Conservation (phyloP, 768 basidiomycete genomes). For the Leccinum uliginosum region DNA sequence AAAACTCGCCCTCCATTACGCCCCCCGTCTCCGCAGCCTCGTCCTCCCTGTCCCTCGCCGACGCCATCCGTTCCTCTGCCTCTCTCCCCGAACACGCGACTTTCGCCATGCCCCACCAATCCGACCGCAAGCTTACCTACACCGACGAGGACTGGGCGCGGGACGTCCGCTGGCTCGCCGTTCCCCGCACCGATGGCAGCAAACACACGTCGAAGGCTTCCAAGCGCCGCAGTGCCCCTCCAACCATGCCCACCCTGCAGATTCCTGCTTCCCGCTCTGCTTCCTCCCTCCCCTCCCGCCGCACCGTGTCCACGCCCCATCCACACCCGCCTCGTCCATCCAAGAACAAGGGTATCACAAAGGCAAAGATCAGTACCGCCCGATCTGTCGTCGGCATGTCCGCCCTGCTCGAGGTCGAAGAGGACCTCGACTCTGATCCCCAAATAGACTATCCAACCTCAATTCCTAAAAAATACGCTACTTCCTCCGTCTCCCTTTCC, state of each 20-base stretch:
- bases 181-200: conserved; percentile 24
- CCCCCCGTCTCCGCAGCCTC: conserved; percentile 29
- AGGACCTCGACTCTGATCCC: conserved; percentile 32
- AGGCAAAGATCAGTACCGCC: conserved; percentile 32
- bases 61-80: conserved; percentile 32
- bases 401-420: conserved; percentile 51
- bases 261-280: conserved; percentile 20
- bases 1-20: conserved; percentile 19
- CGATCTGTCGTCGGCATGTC: conserved; percentile 52
- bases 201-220: conserved; percentile 20
- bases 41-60: conserved; percentile 25
- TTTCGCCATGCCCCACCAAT: conserved; percentile 19
- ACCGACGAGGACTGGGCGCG: conserved; percentile 63
- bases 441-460: conserved; percentile 1
- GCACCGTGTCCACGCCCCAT: conserved; percentile 11
- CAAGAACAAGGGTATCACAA: conserved; percentile 23
- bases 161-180: conserved; percentile 62
- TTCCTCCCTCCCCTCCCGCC: conserved; percentile 18
- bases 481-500: conserved; percentile 8
- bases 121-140: conserved; percentile 32
- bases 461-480: conserved; percentile 17
- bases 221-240: conserved; percentile 19
- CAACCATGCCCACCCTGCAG: background rate
- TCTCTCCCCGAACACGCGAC: conserved; percentile 28
- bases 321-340: conserved; percentile 19